Conservation (phyloP, 768 basidiomycete genomes). For the Calocybe indica region DNA sequence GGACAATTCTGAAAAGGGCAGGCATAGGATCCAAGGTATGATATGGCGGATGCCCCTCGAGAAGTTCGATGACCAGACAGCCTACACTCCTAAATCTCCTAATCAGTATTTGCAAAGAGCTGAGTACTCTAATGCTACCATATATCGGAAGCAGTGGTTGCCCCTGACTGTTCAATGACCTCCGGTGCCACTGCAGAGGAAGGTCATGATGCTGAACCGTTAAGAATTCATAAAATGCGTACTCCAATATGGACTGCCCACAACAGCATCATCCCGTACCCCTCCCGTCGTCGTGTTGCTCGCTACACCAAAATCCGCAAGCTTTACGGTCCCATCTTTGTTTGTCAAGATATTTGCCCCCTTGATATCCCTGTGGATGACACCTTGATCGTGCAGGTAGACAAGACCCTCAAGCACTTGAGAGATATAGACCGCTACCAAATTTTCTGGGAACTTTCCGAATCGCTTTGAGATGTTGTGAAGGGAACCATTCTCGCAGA, state of each 20-base stretch:
- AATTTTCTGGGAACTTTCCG: constrained; percentile 96
- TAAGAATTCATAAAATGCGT: constrained; percentile 21
- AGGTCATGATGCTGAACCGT: not conserved
- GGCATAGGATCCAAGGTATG: constrained; percentile 97
- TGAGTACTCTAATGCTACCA: constrained; percentile 36
- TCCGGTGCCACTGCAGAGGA: constrained; percentile 86
- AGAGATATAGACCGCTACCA: constrained; percentile 94
- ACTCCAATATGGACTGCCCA: constrained; percentile 99
- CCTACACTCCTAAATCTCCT: constrained; percentile 67
- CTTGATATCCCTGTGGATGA: constrained; percentile 98
- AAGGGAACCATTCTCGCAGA: constrained; percentile 97
- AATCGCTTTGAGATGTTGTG: constrained; percentile 95
- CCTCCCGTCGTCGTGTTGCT: constrained; percentile 69
- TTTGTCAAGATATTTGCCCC: constrained; percentile 98
- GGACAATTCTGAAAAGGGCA: constrained; percentile 95
- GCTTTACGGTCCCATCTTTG: constrained; percentile 96
- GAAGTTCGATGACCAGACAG: constrained; percentile 94
- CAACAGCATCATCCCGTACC: constrained; percentile 84
- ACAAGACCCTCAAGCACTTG: constrained; percentile 94
- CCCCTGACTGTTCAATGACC: constrained; percentile 96
- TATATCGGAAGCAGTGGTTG: constrained; percentile 95
- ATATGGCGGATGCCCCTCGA: constrained; percentile 91
- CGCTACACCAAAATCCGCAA: constrained; percentile 99
- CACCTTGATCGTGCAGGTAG: constrained; percentile 98
- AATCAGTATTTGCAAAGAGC: constrained; percentile 1